Percentiles rank a stretch among this genome's conserved stretches.
Evolutionary conservation across 352 stramenopile genomes (phyloP).

Genomic region (Pythium guiyangense): DNA sequence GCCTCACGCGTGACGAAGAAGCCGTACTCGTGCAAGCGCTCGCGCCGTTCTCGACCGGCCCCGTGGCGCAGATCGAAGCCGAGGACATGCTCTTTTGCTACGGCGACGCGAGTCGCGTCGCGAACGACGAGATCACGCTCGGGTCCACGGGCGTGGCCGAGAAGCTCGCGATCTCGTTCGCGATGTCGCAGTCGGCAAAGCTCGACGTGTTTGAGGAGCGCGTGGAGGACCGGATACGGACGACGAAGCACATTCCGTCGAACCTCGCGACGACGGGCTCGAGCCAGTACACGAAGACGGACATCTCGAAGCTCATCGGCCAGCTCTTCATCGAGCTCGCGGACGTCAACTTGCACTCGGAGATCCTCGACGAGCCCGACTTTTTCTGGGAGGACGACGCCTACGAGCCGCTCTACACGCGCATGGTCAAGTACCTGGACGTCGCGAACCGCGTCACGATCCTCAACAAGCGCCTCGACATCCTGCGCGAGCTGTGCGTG

Average conservation of each 20-base stretch:
- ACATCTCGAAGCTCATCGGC: conserved; percentile 91
- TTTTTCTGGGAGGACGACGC: too few species aligned
- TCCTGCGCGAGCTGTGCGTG: conserved; percentile 88
- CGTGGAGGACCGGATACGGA: conserved; percentile 84
- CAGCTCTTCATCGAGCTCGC: conserved; percentile 86
- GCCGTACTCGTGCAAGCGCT: conserved; percentile 40
- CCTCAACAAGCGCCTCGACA: conserved; percentile 92
- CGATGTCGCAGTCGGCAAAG: conserved; percentile 92
- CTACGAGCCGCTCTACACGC: conserved; percentile 90
- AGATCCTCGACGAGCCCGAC: too few species aligned
- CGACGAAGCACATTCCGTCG: conserved; percentile 84
- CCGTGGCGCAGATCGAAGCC: conserved; percentile 43
- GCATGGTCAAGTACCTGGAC: conserved; percentile 90
- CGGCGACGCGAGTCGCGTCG: conserved; percentile 39
- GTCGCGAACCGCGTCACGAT: conserved; percentile 89
- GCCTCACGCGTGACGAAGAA: conserved; percentile 55
- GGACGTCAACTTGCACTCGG: conserved; percentile 92
- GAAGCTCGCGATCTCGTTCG: conserved; percentile 91
- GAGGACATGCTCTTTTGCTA: conserved; percentile 70
- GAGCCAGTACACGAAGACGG: conserved; percentile 83
- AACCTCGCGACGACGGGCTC: conserved; percentile 82
- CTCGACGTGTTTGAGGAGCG: conserved; percentile 92
- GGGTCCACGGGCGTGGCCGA: conserved; percentile 67
- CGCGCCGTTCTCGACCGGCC: conserved; percentile 37
- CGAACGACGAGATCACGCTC: conserved; percentile 82